Evolutionary conservation across 2,329 filamentous ascomycete genomes (phyloP), one percentile per base, ranked within the genome.

Genomic region (Fusarium nisikadoi): DNA sequence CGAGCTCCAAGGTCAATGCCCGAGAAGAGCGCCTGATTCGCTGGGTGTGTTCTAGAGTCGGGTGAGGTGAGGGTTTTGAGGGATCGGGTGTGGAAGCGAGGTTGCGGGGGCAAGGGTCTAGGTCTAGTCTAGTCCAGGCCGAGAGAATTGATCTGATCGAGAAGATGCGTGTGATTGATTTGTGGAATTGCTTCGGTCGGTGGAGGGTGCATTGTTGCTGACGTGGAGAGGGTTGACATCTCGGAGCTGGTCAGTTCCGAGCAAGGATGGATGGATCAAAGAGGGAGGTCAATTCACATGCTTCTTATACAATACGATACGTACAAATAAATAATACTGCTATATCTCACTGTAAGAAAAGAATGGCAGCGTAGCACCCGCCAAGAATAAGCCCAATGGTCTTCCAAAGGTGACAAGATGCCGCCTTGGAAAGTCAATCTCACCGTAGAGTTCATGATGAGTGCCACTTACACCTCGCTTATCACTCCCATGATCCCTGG

Each of bases 121-220:
- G 27, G 27, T 29, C 27, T 29, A 29, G 27, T 29, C 27, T 29
- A 29, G 27, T 45, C 46, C 57, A 61, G 68, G 43, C 50, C 33
- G n/a, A 60, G 49, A 52, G 60, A 57, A 60, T 69, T 25, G 27
- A 29, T 8, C 9, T 65, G 53, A 61, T 63, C 59, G 57, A 62
- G 73, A 65, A 70, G 56, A 35, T n/a, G 42, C 27, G 19, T 53
- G 12, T 67, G 53, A 66, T 75, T 67, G 53, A 68, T 75, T 72
- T 62, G 61, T 64, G 54, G 63, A 33, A 42, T 36, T 53, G 58
- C 56, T 41, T 35, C 27, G 29, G 31, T 31, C 11, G 57, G 50
- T 62, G 50, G 43, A 29, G 43, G 43, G 57, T 42, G 61, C 38
- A 60, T 4, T 35, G 31, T 38, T 53, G 72, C 58, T 74, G 73